These are phyloP conservation scores for Evansstolkia leycettana DNA, from an alignment of 495 filamentous ascomycete species.

Conservation along the genomic window DNA sequence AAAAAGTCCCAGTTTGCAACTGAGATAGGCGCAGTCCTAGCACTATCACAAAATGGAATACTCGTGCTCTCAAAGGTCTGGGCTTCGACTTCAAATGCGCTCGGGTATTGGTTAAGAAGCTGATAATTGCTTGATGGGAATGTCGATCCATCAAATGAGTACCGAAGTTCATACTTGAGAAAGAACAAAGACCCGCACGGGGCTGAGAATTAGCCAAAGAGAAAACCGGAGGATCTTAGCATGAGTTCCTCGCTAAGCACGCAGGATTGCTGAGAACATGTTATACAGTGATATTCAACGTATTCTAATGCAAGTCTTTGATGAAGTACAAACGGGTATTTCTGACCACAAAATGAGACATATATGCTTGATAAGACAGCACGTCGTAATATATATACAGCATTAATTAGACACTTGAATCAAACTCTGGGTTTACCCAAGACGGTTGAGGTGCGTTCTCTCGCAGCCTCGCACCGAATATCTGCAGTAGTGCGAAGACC, in stretches of 20 bases:
- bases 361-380: not conserved
- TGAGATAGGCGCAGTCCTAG: constrained; percentile 38
- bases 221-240: too few relatives aligned
- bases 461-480: constrained; percentile 28
- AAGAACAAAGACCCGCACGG: too few relatives aligned
- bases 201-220: too few relatives aligned
- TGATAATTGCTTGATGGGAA: constrained; percentile 14
- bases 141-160: too few relatives aligned
- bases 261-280: too few relatives aligned
- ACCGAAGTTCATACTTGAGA: too few relatives aligned
- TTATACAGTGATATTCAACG: too few relatives aligned
- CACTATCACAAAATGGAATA: constrained; percentile 29
- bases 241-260: too few relatives aligned
- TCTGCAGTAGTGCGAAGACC: constrained; percentile 30
- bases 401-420: constrained; percentile 7
- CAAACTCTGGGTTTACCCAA: constrained; percentile 35
- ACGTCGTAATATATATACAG: not conserved
- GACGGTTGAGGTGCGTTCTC: constrained; percentile 15
- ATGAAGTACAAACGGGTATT: too few relatives aligned
- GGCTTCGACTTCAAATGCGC: constrained; percentile 18
- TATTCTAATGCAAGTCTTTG: too few relatives aligned
- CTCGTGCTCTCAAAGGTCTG: constrained; percentile 22
- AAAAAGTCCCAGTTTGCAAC: constrained; percentile 12
- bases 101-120: constrained; percentile 11
- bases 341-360: not conserved